phyloP scores from a whole-genome alignment of 2,329 filamentous ascomycete genomes.

The Cucurbitaria berberidis region DNA sequence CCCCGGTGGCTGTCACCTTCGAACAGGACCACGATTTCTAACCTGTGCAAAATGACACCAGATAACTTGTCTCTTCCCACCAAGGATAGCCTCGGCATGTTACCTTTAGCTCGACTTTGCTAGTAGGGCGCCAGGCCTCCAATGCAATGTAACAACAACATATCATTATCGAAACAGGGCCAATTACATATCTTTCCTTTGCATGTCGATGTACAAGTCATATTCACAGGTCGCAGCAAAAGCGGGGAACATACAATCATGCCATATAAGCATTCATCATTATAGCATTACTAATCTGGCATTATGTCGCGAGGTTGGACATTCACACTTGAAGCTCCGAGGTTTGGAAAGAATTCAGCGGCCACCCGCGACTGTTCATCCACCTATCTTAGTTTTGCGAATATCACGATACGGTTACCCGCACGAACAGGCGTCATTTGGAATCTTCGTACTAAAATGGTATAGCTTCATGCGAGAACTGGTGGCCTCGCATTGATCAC shows the following conservation, averaged over 20 bases:
- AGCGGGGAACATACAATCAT: conserved; percentile 2
- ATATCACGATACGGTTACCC: no score
- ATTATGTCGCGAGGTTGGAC: background rate
- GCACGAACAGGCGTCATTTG: no score
- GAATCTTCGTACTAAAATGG: no score
- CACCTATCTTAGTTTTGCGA: no score
- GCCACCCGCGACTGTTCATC: no score
- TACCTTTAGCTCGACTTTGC: no score
- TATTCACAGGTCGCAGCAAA: background rate
- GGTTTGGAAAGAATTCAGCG: no score
- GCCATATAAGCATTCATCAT: background rate
- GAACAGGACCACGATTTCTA: background rate
- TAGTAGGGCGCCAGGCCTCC: conserved; percentile 5
- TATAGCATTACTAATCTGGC: background rate
- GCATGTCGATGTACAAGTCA: conserved; percentile 1
- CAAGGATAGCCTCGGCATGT: no score
- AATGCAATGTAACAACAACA: conserved; percentile 15
- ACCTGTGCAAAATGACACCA: conserved; percentile 1
- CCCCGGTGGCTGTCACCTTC: conserved; percentile 8
- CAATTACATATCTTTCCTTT: conserved; percentile 1
- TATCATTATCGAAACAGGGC: background rate
- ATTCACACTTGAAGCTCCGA: no score
- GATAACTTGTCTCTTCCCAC: background rate
- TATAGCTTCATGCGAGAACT: no score
- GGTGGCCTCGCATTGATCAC: no score